Evolutionary conservation across 345 rosid genomes (phyloP), one percentile per base, ranked within the genome.

Genomic region (Citrus mangshanensis): DNA sequence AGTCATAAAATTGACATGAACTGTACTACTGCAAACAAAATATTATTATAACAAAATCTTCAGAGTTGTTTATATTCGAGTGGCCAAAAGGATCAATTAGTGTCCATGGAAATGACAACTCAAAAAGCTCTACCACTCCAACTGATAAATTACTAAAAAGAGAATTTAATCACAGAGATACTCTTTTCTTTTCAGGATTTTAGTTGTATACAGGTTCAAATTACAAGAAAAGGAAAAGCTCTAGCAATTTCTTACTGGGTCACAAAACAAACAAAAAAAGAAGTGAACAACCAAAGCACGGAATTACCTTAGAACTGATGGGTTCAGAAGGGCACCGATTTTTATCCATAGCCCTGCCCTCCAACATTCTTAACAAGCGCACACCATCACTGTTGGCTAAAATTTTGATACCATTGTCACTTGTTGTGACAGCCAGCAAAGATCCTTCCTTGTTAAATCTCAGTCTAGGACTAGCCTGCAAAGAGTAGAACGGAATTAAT

Each of bases 391-490:
- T 46, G 68, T 86, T 90, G 9, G 83, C 93, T 34, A 90, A 77
- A 54, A 90, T 58, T 84, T 89, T 90, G 80, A 90, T 74, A 77
- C 89, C 89, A 82, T 89, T 90, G 3, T 90, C 93, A 68, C 58
- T 83, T 9, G 93, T 88, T 35, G 93, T 86, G 73, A 87, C 89
- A 13, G 92, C 92, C 72, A 90, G 68, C 59, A 90, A 70, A 27
- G 85, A 80, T n/a, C 92, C 93, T 81, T 90, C 93, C 82, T 86
- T 90, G 77, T 88, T 90, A 81, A 90, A 90, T 80, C 90, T 82
- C 70, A 90, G 81, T 74, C 92, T 82, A 62, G 93, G 92, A 84
- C 87, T 82, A 66, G 87, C 89, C 93, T 90, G 88, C 77, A 83
- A 79, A 38, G 77, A 54, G 37, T 30, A 74, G 68, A 62, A 16